phyloP scores from a whole-genome alignment of 345 rosid genomes.

The Lepidium africanum region DNA sequence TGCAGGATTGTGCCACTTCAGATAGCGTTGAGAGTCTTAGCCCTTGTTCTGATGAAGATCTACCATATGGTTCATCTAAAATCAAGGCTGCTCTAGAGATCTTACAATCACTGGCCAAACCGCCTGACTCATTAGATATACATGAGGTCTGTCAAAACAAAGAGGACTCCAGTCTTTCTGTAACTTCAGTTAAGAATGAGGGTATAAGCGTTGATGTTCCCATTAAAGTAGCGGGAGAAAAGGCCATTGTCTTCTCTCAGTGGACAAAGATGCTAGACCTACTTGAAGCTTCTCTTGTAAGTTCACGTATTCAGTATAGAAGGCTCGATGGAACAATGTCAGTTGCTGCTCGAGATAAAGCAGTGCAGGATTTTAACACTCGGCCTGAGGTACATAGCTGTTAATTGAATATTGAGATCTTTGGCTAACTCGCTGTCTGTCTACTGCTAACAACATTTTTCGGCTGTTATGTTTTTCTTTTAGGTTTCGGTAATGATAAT shows the following conservation, averaged over 20 bases:
- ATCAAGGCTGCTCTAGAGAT: constrained; percentile 85
- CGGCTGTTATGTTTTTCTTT: neutral
- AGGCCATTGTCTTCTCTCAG: constrained; percentile 92
- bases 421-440: neutral
- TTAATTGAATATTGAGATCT: neutral
- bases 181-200: constrained; percentile 10
- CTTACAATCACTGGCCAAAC: constrained; percentile 51
- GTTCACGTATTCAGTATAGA: constrained; percentile 68
- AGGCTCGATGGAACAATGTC: constrained; percentile 99
- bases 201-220: constrained; percentile 23
- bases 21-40: constrained; percentile 25
- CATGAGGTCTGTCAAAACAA: constrained; percentile 17
- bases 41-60: constrained; percentile 23
- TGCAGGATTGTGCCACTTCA: constrained; percentile 31
- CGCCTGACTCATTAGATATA: constrained; percentile 29
- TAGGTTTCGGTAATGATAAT: constrained; percentile 92
- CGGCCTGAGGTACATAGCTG: constrained; percentile 69
- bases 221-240: constrained; percentile 47
- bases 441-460: neutral
- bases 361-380: constrained; percentile 89
- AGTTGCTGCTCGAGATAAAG: constrained; percentile 86
- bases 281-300: constrained; percentile 69
- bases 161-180: constrained; percentile 23
- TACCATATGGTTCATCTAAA: constrained; percentile 60
- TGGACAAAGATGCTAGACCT: constrained; percentile 96